Percentiles rank a stretch among this genome's conserved stretches.
These are phyloP conservation scores for Aspergillus panamensis DNA, from an alignment of 495 filamentous ascomycete species.

Conservation along the genomic window DNA sequence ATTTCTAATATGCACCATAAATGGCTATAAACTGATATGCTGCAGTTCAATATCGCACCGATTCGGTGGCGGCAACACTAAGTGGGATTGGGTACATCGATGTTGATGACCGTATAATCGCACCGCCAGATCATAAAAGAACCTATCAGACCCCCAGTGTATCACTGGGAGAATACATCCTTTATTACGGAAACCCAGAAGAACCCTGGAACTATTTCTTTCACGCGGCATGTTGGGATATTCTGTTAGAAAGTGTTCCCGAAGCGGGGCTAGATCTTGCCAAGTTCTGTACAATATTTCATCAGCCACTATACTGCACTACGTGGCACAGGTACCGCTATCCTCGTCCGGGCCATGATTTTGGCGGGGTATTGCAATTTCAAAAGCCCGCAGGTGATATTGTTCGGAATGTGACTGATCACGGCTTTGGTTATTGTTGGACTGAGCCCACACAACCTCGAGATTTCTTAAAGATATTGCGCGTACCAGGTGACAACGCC, in stretches of 20 bases:
- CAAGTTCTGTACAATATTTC: neutral
- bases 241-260: conserved; percentile 6
- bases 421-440: conserved; percentile 1
- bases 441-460: neutral
- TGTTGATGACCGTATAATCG: neutral
- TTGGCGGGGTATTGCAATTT: conserved; percentile 8
- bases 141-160: neutral
- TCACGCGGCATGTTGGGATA: conserved; percentile 9
- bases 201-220: neutral
- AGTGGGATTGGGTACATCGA: conserved; percentile 10
- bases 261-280: neutral
- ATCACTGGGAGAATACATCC: neutral
- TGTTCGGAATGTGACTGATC: neutral
- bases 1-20: neutral
- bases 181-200: neutral
- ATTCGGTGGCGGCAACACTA: neutral
- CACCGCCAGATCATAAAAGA: neutral
- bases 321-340: neutral
- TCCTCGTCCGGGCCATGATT: conserved; percentile 12
- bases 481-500: no score
- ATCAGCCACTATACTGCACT: conserved; percentile 2
- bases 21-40: neutral
- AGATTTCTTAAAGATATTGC: neutral
- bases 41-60: neutral
- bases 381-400: neutral